Evolutionary conservation across 768 basidiomycete genomes (phyloP).

Genomic region (Gyrodon lividus): DNA sequence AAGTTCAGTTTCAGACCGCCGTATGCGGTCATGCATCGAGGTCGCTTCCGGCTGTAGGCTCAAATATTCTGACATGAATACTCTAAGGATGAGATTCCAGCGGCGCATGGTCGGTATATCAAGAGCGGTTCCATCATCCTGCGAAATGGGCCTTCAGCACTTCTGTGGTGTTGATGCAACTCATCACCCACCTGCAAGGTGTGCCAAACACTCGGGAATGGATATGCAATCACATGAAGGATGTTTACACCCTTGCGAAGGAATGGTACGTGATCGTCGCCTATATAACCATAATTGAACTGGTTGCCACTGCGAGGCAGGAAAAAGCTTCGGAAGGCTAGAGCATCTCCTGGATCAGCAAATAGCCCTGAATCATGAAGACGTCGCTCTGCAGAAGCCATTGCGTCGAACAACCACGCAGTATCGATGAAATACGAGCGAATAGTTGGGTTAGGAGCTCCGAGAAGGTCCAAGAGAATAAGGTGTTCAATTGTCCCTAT

Average conservation of each 20-base stretch:
- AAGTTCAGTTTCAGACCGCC: constrained; percentile 45
- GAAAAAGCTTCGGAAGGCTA: constrained; percentile 67
- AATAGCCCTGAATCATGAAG: constrained; percentile 68
- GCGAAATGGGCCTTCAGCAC: constrained; percentile 5
- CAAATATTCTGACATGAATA: constrained; percentile 91
- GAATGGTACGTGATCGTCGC: constrained; percentile 95
- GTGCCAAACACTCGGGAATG: constrained; percentile 93
- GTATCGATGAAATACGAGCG: constrained; percentile 84
- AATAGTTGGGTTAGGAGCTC: constrained; percentile 70
- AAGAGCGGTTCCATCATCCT: constrained; percentile 90
- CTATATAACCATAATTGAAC: constrained; percentile 58
- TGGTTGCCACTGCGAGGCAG: constrained; percentile 40
- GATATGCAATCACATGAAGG: constrained; percentile 85
- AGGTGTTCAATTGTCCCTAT: constrained; percentile 85
- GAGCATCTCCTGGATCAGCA: constrained; percentile 40
- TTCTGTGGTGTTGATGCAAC: background rate
- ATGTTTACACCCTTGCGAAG: constrained; percentile 77
- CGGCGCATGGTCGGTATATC: constrained; percentile 82
- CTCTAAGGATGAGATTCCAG: constrained; percentile 86
- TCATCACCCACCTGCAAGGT: constrained; percentile 54
- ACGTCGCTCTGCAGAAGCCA: constrained; percentile 69
- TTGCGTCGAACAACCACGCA: constrained; percentile 86
- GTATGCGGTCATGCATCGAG: constrained; percentile 23
- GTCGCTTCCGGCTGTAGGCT: constrained; percentile 54
- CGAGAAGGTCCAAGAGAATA: constrained; percentile 90